Conservation (phyloP, 2,329 filamentous ascomycete species). For the Colletotrichum magnum region DNA sequence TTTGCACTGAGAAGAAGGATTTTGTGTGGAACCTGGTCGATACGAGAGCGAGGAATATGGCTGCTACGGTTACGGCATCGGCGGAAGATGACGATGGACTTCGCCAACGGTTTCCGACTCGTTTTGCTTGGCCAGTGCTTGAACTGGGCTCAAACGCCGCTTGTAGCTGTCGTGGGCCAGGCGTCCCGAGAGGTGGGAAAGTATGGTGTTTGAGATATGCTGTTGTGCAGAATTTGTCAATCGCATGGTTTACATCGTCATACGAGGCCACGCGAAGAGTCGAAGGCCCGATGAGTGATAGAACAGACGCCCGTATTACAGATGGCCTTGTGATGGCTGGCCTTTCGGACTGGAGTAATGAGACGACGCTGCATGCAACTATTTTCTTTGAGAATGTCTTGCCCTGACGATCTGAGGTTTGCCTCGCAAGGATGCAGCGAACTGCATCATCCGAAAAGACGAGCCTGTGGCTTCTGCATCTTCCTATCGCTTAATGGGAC, state of each 20-base stretch:
- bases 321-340: neutral
- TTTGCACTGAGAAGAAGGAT: neutral
- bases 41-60: neutral
- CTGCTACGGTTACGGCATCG: neutral
- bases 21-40: too few species aligned
- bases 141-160: neutral
- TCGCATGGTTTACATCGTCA: too few species aligned
- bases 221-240: too few species aligned
- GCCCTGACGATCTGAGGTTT: neutral
- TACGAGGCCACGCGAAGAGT: too few species aligned
- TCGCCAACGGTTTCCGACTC: neutral
- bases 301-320: neutral
- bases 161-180: too few species aligned
- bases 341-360: neutral
- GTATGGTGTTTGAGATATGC: too few species aligned
- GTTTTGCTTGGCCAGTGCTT: neutral
- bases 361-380: neutral
- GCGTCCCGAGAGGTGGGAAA: too few species aligned
- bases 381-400: neutral
- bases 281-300: neutral
- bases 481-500: neutral
- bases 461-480: neutral
- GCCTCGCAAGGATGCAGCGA: constrained; percentile 6
- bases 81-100: constrained; percentile 6
- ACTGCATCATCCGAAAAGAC: constrained; percentile 18